A percentile compares a stretch with the other conserved stretches of the same genome.
Conservation (phyloP, 345 rosid species). For the Iberis pinnata region DNA sequence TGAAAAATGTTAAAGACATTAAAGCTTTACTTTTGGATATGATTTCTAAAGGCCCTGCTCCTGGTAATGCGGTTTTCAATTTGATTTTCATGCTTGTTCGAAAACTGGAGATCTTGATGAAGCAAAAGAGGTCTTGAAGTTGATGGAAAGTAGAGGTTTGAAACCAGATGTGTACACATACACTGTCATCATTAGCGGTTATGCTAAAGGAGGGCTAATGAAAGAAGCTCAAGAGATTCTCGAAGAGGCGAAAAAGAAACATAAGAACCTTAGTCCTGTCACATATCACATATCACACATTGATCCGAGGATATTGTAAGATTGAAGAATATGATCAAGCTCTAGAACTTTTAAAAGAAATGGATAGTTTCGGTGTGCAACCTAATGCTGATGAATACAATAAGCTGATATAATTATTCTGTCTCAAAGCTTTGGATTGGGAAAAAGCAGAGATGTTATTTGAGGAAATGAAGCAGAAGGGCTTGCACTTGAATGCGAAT, state of each 20-base stretch:
- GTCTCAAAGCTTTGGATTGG: conserved; percentile 77
- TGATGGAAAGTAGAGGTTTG: conserved; percentile 71
- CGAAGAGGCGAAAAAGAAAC: conserved; percentile 63
- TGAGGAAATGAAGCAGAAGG: conserved; percentile 57
- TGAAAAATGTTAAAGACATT: too few species aligned
- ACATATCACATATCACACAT: conserved; percentile 74
- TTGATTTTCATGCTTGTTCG: conserved; percentile 43
- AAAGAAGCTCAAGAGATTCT: conserved; percentile 51
- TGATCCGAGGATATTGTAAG: conserved; percentile 75
- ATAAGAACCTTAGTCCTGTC: conserved; percentile 53
- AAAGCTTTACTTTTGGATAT: too few species aligned
- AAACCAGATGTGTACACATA: conserved; percentile 75
- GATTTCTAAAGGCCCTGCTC: conserved; percentile 21
- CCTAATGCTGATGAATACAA: conserved; percentile 66
- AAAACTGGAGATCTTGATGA: conserved; percentile 48
- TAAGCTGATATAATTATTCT: conserved; percentile 71
- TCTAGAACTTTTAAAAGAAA: conserved; percentile 54
- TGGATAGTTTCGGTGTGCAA: conserved; percentile 54
- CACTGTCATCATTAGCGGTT: conserved; percentile 70
- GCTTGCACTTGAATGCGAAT: conserved; percentile 62
- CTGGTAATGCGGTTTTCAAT: conserved; percentile 77
- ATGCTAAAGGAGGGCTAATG: conserved; percentile 62
- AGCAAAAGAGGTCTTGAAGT: conserved; percentile 49
- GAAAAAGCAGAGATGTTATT: conserved; percentile 57
- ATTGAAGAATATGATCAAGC: conserved; percentile 68